phyloP scores from a whole-genome alignment of 495 filamentous ascomycete genomes.

The Neurospora africana region DNA sequence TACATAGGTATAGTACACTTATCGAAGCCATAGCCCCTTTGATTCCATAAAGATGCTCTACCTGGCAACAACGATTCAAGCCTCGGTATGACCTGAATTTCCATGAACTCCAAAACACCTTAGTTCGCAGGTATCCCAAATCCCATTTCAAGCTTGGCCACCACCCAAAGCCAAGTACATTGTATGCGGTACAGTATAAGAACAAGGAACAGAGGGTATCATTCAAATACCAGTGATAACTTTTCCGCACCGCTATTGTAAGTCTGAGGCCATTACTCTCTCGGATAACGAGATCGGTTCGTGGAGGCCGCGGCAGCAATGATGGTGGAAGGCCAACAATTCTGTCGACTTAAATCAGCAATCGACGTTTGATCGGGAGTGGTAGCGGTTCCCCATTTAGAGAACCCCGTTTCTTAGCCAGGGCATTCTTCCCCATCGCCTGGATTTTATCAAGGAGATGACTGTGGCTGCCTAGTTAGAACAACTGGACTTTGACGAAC shows the following conservation, averaged over 20 bases:
- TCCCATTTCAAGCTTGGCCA: background rate
- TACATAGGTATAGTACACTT: background rate
- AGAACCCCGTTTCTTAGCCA: slow-evolving; percentile 9
- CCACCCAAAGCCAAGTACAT: background rate
- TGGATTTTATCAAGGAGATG: slow-evolving; percentile 38
- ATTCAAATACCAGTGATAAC: background rate
- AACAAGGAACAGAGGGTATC: background rate
- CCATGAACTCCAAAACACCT: background rate
- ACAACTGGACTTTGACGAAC: background rate
- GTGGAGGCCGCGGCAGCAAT: background rate
- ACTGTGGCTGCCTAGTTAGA: slow-evolving; percentile 10
- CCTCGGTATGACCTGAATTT: background rate
- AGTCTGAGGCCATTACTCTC: background rate
- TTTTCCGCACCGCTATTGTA: background rate
- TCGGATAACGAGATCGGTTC: background rate
- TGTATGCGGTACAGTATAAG: background rate
- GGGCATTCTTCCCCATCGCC: slow-evolving; percentile 22
- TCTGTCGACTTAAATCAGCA: slow-evolving; percentile 17
- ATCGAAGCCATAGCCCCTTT: background rate
- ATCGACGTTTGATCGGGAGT: slow-evolving; percentile 26
- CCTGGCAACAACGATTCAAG: background rate
- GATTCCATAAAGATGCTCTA: background rate
- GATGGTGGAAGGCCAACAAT: background rate
- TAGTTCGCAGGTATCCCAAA: background rate
- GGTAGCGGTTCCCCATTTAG: slow-evolving; percentile 18